phyloP scores from a whole-genome alignment of 2,329 filamentous ascomycete genomes.

The Arthrobotrys pseudoclavata region DNA sequence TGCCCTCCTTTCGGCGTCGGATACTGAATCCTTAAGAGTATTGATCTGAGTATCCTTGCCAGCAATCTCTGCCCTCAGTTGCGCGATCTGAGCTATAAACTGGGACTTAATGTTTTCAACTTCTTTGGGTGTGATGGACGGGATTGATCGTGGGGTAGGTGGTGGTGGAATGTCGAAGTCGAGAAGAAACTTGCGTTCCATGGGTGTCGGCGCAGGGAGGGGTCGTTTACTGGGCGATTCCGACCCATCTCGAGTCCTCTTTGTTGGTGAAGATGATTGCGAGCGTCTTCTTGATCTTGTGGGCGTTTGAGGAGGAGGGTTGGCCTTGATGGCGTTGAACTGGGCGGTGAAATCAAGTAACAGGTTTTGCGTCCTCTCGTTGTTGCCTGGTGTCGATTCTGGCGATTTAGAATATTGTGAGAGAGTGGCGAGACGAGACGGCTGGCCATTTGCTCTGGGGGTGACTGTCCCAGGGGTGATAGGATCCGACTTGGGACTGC shows the following conservation, averaged over 20 bases:
- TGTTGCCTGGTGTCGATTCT: conserved; percentile 70
- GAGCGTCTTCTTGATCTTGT: conserved; percentile 69
- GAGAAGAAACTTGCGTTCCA: conserved; percentile 74
- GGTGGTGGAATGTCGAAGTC: conserved; percentile 95
- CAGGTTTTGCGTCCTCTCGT: conserved; percentile 76
- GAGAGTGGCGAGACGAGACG: conserved; percentile 61
- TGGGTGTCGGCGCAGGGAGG: conserved; percentile 45
- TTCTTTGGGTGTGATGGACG: conserved; percentile 90
- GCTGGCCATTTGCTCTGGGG: conserved; percentile 30
- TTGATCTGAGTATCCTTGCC: conserved; percentile 93
- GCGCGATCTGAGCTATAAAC: conserved; percentile 92
- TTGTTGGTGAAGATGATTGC: conserved; percentile 66
- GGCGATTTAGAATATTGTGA: conserved; percentile 64
- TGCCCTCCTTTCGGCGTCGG: conserved; percentile 86
- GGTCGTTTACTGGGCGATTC: conserved; percentile 52
- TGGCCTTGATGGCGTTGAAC: conserved; percentile 69
- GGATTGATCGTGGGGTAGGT: conserved; percentile 90
- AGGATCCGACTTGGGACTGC: conserved; percentile 53
- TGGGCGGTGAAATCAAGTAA: conserved; percentile 91
- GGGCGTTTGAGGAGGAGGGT: conserved; percentile 69
- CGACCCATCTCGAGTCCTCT: conserved; percentile 64
- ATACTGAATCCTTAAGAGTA: conserved; percentile 86
- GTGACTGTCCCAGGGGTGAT: conserved; percentile 50
- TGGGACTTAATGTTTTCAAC: conserved; percentile 91
- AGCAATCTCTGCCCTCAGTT: conserved; percentile 89